phyloP scores from a whole-genome alignment of 1,284 basidiomycete species.

The Cystobasidiaceae sp. region DNA sequence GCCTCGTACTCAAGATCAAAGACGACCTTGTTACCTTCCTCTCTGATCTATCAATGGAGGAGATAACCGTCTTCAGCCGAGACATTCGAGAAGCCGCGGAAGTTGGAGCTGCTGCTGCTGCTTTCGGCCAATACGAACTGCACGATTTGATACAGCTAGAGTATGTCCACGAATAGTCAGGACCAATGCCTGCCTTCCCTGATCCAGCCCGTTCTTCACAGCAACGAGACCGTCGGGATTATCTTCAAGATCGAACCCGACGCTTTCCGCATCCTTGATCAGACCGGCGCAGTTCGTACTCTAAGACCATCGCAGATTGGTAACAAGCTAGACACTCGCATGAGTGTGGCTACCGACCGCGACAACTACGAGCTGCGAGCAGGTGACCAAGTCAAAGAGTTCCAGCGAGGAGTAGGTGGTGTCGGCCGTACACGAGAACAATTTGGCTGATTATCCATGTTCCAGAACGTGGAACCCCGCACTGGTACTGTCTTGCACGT shows the following conservation, averaged over 20 bases:
- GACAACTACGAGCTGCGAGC: conserved; percentile 69
- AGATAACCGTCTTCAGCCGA: conserved; percentile 95
- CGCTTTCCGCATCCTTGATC: conserved; percentile 90
- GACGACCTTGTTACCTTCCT: conserved; percentile 82
- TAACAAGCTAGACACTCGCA: conserved; percentile 76
- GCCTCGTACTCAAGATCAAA: conserved; percentile 82
- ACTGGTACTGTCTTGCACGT: conserved; percentile 92
- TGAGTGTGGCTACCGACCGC: conserved; percentile 82
- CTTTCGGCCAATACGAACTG: conserved; percentile 86
- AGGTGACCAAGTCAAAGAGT: conserved; percentile 91
- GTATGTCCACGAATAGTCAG: conserved; percentile 53
- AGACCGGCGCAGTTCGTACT: conserved; percentile 78
- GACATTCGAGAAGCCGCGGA: conserved; percentile 96
- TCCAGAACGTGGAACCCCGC: conserved; percentile 56
- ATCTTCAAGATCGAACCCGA: conserved; percentile 97
- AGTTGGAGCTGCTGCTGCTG: conserved; percentile 81
- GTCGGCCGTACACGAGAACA: background rate
- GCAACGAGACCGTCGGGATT: conserved; percentile 87
- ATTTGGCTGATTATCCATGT: background rate
- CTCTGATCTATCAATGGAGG: conserved; percentile 93
- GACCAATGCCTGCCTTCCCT: background rate
- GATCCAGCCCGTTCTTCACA: conserved; percentile 45
- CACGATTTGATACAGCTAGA: conserved; percentile 96
- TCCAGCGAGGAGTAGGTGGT: conserved; percentile 77
- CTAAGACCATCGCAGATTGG: conserved; percentile 90